Evolutionary conservation across 1,284 basidiomycete genomes (phyloP).

Genomic region (Ceraceosorus guamensis): DNA sequence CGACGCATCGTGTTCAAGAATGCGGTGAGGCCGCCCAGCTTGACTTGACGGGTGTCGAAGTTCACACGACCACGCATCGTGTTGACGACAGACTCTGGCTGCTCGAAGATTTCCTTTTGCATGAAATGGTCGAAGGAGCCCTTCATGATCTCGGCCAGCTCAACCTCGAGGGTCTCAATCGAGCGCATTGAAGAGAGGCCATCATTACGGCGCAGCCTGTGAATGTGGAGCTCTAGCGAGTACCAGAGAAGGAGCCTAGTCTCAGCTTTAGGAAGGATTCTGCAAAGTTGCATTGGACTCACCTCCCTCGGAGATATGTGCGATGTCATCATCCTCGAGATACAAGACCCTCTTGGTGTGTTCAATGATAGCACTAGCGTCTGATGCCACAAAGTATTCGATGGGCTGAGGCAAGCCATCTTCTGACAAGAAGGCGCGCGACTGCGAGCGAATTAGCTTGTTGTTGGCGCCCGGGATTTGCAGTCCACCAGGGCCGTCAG

Average conservation of each 20-base stretch:
- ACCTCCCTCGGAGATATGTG: slow-evolving; percentile 82
- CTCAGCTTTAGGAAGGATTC: no score
- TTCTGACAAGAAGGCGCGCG: slow-evolving; percentile 95
- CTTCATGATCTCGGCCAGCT: slow-evolving; percentile 99
- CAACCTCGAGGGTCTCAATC: slow-evolving; percentile 97
- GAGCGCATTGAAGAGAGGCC: slow-evolving; percentile 73
- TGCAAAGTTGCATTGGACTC: no score
- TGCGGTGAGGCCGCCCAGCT: slow-evolving; percentile 86
- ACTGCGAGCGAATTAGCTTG: slow-evolving; percentile 89
- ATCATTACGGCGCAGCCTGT: slow-evolving; percentile 84
- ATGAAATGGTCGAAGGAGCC: slow-evolving; percentile 99
- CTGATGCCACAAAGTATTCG: slow-evolving; percentile 98
- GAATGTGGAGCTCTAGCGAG: slow-evolving; percentile 87
- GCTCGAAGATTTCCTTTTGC: slow-evolving; percentile 99
- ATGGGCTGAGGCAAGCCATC: slow-evolving; percentile 98
- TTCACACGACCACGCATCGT: slow-evolving; percentile 99
- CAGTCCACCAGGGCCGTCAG: slow-evolving; percentile 43
- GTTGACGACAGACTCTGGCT: slow-evolving; percentile 99
- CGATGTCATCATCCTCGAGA: slow-evolving; percentile 98
- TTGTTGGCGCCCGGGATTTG: slow-evolving; percentile 34
- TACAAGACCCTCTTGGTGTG: slow-evolving; percentile 99
- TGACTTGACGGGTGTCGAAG: slow-evolving; percentile 87
- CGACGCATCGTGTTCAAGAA: slow-evolving; percentile 94
- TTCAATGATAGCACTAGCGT: slow-evolving; percentile 91
- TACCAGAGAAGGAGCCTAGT: no score